phyloP scores from a whole-genome alignment of 176 grass and related monocot species.

The Avena eriantha region DNA sequence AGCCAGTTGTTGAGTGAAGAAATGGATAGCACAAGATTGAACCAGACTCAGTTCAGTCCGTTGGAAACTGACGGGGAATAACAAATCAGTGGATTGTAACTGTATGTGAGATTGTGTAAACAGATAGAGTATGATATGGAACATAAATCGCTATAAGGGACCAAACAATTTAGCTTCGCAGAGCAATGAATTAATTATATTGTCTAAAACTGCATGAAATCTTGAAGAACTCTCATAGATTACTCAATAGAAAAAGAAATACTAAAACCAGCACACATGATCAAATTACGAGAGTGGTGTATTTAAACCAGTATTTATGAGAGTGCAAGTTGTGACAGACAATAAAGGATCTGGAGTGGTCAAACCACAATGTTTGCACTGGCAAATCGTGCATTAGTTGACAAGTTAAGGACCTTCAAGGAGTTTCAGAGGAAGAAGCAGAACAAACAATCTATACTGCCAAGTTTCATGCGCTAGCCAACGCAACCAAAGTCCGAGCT shows the following conservation, averaged over 20 bases:
- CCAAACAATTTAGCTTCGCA: neutral
- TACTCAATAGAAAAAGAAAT: neutral
- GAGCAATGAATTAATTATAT: neutral
- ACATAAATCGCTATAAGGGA: slow-evolving; percentile 1
- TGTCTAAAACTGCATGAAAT: neutral
- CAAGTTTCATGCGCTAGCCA: too few relatives aligned
- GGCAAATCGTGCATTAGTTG: neutral
- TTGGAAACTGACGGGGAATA: slow-evolving; percentile 2
- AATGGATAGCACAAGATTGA: too few relatives aligned
- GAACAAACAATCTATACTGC: neutral
- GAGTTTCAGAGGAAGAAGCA: neutral
- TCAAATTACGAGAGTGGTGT: neutral
- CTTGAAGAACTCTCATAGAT: neutral
- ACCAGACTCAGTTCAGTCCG: neutral
- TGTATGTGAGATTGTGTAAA: neutral
- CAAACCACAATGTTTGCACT: too few relatives aligned
- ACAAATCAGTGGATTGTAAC: neutral
- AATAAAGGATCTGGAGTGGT: neutral
- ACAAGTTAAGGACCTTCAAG: neutral
- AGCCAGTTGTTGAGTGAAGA: too few relatives aligned
- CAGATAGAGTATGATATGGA: neutral
- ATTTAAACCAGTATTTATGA: neutral
- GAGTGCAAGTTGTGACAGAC: neutral
- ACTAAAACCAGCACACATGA: neutral
- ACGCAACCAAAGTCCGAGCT: too few relatives aligned